A percentile compares a stretch with the other conserved stretches of the same genome.
These are phyloP conservation scores for Gentiana dahurica DNA, from an alignment of 257 asterid genomes.

Conservation along the genomic window DNA sequence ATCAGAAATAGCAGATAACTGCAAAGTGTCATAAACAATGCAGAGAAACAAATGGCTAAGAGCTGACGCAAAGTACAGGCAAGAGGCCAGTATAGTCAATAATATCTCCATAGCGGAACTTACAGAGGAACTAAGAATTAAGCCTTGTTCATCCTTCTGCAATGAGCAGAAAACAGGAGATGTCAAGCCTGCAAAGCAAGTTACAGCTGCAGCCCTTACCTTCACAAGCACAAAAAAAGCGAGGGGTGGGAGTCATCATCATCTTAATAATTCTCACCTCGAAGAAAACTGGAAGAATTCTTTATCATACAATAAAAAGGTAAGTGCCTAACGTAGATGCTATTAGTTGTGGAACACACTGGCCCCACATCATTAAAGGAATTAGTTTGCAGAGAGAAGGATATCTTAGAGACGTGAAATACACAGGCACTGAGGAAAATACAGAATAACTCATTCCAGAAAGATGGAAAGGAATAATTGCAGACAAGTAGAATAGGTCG, in stretches of 20 bases:
- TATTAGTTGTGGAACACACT: no score
- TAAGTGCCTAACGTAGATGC: no score
- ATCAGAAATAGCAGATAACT: slow-evolving; percentile 49
- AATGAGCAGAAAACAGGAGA: slow-evolving; percentile 65
- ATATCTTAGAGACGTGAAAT: no score
- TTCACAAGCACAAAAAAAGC: slow-evolving; percentile 14
- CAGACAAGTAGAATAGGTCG: no score
- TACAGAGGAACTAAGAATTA: slow-evolving; percentile 59
- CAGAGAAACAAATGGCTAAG: no score
- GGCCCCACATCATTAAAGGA: no score
- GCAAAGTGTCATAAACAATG: slow-evolving; percentile 27
- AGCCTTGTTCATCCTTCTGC: slow-evolving; percentile 56
- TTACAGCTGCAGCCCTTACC: slow-evolving; percentile 94
- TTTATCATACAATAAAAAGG: background rate
- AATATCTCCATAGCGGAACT: slow-evolving; percentile 20
- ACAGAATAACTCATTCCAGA: no score
- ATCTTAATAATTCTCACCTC: no score
- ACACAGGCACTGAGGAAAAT: no score
- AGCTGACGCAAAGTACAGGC: background rate
- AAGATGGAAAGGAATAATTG: no score
- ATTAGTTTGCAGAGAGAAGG: no score
- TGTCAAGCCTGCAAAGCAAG: slow-evolving; percentile 98
- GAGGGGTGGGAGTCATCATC: background rate
- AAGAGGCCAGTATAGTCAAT: slow-evolving; percentile 1
- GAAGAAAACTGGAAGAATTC: background rate